phyloP scores from a whole-genome alignment of 306 rosid genomes.

The Astragalus membranaceus region DNA sequence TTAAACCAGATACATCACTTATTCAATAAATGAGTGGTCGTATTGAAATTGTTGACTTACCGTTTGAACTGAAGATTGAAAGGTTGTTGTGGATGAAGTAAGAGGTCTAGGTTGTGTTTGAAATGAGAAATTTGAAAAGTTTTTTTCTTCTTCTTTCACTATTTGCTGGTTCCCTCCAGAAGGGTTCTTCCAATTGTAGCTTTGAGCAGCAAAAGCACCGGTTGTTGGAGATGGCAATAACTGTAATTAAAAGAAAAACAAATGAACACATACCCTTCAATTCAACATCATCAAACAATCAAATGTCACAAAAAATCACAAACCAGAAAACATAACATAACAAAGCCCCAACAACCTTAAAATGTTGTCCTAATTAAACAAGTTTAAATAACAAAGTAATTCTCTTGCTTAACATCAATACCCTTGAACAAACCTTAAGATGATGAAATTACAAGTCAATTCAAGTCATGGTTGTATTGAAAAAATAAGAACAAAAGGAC shows the following conservation, averaged over 20 bases:
- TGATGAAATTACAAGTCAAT: neutral
- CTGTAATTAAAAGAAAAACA: conserved; percentile 16
- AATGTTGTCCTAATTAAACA: neutral
- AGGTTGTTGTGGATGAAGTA: conserved; percentile 35
- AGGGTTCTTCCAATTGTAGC: conserved; percentile 55
- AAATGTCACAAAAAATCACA: neutral
- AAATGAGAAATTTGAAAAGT: conserved; percentile 60
- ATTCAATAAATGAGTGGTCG: neutral
- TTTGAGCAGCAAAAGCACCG: conserved; percentile 57
- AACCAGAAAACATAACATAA: neutral
- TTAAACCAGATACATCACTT: too few species aligned
- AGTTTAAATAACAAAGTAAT: neutral
- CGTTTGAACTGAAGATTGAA: conserved; percentile 48
- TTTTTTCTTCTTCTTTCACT: conserved; percentile 46
- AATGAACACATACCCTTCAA: neutral
- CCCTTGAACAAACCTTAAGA: neutral
- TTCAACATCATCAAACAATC: neutral
- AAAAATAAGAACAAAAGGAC: neutral
- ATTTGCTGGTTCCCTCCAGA: conserved; percentile 37
- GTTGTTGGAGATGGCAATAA: conserved; percentile 90
- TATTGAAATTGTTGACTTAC: conserved; percentile 33
- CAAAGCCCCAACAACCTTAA: neutral
- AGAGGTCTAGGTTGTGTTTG: conserved; percentile 49
- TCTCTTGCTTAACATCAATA: neutral
- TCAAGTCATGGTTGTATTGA: too few species aligned